These are phyloP conservation scores for Cryphonectria carpinicola DNA, from an alignment of 2,329 filamentous ascomycete genomes.

Conservation along the genomic window DNA sequence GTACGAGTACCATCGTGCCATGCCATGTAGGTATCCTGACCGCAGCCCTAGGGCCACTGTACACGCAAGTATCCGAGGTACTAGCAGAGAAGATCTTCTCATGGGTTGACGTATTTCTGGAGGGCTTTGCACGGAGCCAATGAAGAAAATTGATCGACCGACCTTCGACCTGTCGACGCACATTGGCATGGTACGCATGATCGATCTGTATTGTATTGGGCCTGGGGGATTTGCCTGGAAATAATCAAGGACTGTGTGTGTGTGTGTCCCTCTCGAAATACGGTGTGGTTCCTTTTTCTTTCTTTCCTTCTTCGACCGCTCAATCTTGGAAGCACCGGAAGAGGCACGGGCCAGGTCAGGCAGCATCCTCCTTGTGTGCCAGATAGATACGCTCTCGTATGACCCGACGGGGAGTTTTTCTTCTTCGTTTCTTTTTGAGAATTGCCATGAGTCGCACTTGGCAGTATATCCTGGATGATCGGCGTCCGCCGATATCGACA, in stretches of 20 bases:
- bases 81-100: conserved; percentile 2
- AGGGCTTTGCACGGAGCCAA: not conserved
- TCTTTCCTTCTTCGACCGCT: not conserved
- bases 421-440: not conserved
- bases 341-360: conserved; percentile 4
- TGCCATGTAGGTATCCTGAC: not conserved
- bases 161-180: not conserved
- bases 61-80: not conserved
- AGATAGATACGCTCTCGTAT: not conserved
- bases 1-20: conserved; percentile 1
- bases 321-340: conserved; percentile 4
- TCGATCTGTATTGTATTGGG: no score
- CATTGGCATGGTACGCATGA: no score
- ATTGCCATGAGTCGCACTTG: not conserved
- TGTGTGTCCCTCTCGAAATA: not conserved
- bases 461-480: not conserved
- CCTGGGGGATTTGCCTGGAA: not conserved
- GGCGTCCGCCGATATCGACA: not conserved
- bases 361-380: not conserved
- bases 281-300: not conserved
- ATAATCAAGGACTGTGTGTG: not conserved
- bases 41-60: conserved; percentile 3
- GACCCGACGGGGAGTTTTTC: not conserved
- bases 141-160: not conserved
- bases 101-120: conserved; percentile 5